Percentiles rank a stretch among this genome's conserved stretches.
These are phyloP conservation scores for Kokia cookei DNA, from an alignment of 441 rosid species.

Conservation along the genomic window DNA sequence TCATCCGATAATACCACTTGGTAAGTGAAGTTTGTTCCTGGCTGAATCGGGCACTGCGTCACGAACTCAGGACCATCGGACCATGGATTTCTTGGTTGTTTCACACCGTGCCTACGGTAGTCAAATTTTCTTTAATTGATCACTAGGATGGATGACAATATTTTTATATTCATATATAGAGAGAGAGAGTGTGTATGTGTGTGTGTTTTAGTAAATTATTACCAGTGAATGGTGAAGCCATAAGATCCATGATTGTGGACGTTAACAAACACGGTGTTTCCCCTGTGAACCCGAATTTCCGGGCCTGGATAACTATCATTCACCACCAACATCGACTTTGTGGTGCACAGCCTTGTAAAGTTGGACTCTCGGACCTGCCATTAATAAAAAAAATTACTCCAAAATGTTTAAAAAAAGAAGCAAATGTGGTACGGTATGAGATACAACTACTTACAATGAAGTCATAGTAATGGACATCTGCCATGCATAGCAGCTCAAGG, in stretches of 20 bases:
- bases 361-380: constrained; percentile 6
- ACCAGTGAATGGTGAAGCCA: constrained; percentile 58
- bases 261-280: constrained; percentile 37
- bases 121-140: neutral
- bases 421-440: neutral
- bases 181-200: too few relatives aligned
- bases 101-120: constrained; percentile 55
- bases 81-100: constrained; percentile 61
- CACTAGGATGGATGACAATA: neutral
- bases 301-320: constrained; percentile 61
- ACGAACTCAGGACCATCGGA: constrained; percentile 58
- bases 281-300: constrained; percentile 28
- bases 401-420: neutral
- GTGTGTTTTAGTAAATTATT: neutral
- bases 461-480: neutral
- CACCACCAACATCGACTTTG: constrained; percentile 39
- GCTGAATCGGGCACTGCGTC: constrained; percentile 56
- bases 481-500: neutral
- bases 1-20: constrained; percentile 39
- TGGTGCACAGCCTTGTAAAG: constrained; percentile 5
- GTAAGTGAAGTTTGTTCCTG: constrained; percentile 38
- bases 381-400: neutral
- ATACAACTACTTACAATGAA: neutral
- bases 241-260: constrained; percentile 39
- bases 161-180: too few relatives aligned